Base-by-base conservation (phyloP, 1,139 yeast genomes). In the Hansenula lynferdii region DNA sequence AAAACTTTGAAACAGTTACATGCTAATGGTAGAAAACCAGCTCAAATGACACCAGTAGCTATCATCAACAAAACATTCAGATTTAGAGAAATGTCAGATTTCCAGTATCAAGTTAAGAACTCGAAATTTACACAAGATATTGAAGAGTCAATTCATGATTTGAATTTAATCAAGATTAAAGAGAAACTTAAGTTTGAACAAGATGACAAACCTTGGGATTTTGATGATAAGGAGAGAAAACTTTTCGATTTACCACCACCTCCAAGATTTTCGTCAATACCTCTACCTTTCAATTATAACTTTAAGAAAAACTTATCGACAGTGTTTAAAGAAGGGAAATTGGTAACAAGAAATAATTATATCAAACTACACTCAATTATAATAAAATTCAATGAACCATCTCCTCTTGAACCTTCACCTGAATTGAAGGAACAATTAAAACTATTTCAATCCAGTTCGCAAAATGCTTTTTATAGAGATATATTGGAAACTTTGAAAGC, bases 51-150 rank as follows among this genome's bases (percentile, higher is more conserved):
- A 35, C 92, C 96, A 0, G 70, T 77, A 6, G 92, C 83, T 1
- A 72, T 87, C 15, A 69, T 89, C 18, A 78, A 80, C 49, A 75
- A 78, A 43, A 84, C 84, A 15, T 83, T 79, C 52, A 75, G 85
- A 49, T 92, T 90, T 58, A 74, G 96, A 49, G 87, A 85, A 42
- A 77, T 92, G 69, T 80, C 92, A 1, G 98, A 92, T 61, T 92
- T 87, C 57, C 98, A 90, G 57, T 75, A 77, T 44, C 65, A 74
- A 26, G 75, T 90, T 16, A 74, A 72, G 39, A 71, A 76, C 47
- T 82, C 85, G 12, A 54, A 65, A 2, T 69, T 78, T 46, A 69
- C 72, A 1, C 46, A 59, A 5, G 63, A 65, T 25, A 64, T 76
- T 41, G 57, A 67, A 29, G 49, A 59, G 1, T 61, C 78, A 1